Evolutionary conservation across 2,329 filamentous ascomycete genomes (phyloP), one percentile per base, ranked within the genome.

Genomic region (Penicillium digitatum): DNA sequence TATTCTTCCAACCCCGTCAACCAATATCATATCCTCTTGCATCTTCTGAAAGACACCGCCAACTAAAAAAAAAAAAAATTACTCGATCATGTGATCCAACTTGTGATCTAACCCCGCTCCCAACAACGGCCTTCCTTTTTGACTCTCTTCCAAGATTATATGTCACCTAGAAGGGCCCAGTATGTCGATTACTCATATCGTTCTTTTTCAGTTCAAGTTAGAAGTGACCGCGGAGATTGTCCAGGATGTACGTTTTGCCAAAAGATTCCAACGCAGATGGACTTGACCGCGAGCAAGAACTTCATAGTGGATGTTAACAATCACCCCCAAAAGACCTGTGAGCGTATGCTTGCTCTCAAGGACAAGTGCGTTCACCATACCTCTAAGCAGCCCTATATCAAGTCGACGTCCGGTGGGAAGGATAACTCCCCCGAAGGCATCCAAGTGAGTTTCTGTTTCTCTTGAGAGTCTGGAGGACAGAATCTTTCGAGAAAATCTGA

Each of bases 131-230:
- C 4, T 14, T 45, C 14, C 29, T 12, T 27, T 12, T 27, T 31
- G 18, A 31, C 14, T 1, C 4, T 11, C 4, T 18, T 14, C 1
- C 34, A 48, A 14, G 1, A 14, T 39, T 6, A 27, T 37, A 37
- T 39, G 7, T 5, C 2, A 9, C 14, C 5, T 12, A 20, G 12
- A 18, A 51, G n/a, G 24, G 24, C 18, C 6, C 56, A 56, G n/a
- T 3, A 88, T 88, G 85, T 67, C 83, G 0, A 78, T 89, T 62
- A 76, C 82, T n/a, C 87, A 89, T 67, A 80, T 89, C 48, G 86
- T 89, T 3, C 75, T 88, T 26, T 86, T 89, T 64, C 78, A 83
- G 57, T 87, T 87, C 76, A 85, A 86, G 65, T 69, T 81, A 0
- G 73, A 74, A 0, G 69, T 77, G 1, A 74, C 75, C 1, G 62